Base-by-base conservation (phyloP, 176 grass and related monocot species). In the Oryza meyeriana region DNA sequence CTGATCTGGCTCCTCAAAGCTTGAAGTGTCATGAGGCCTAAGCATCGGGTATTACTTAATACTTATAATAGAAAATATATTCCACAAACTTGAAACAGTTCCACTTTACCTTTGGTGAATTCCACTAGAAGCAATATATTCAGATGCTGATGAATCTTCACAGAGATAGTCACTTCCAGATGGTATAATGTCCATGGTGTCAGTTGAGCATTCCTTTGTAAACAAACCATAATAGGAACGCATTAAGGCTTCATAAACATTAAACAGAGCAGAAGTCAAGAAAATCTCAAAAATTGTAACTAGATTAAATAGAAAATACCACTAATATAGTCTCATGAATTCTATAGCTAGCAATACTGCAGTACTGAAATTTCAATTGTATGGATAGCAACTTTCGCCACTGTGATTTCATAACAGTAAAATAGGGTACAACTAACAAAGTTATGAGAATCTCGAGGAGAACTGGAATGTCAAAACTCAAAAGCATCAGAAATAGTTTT, bases 51-150 rank as follows among this genome's bases (percentile, higher is more conserved):
- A 77, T 16, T 71, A 81, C 41, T 34, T 59, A 59, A 59, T 24
- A 59, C 22, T 57, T 75, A 81, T 41, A 45, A 64, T 1, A 57
- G 7, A 4, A 29, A 71, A 64, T 62, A 85, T 25, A 80, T 29
- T 17, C 36, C 38, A 59, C 4, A 85, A 71, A 71, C 31, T 33
- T 20, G 7, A 55, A 77, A 77, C 20, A 34, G 64, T 50, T 71
- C 28, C 38, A 88, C 40, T 27, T 55, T 84, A 94, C 92, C 86
- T 89, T 66, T 69, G 36, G 29, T 78, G 80, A 85, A 79, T 77
- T 81, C 78, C 86, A 87, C 81, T 85, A n/a, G 83, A 89, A 77
- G 81, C 68, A 81, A 91, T 72, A 75, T 87, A 84, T 84, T 89
- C 84, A 84, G 92, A 89, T 33, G 31, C 41, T 63, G 86, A 72